These are phyloP conservation scores for Clohesyomyces aquaticus DNA, from an alignment of 495 filamentous ascomycete species.

Conservation along the genomic window DNA sequence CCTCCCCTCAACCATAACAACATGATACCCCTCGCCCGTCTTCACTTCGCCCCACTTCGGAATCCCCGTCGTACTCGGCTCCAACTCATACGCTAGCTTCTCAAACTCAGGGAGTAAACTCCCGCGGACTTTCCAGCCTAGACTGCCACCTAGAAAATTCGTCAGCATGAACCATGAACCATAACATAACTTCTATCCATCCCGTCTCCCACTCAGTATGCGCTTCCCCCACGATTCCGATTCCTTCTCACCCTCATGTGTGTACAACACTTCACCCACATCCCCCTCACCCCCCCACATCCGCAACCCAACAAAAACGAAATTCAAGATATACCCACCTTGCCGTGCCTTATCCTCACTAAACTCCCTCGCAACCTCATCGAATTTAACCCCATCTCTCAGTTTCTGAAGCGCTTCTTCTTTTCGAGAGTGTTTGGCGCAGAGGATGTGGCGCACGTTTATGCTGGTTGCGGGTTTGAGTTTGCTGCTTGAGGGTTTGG, in stretches of 20 bases:
- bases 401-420: slow-evolving; percentile 84
- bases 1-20: slow-evolving; percentile 84
- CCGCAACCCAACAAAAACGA: background rate
- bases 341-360: slow-evolving; percentile 88
- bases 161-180: too few species aligned
- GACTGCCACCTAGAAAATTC: slow-evolving; percentile 71
- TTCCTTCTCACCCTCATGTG: too few species aligned
- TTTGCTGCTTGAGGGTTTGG: slow-evolving; percentile 54
- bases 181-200: too few species aligned
- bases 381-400: slow-evolving; percentile 76
- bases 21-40: slow-evolving; percentile 87
- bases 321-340: slow-evolving; percentile 52
- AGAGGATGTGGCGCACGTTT: slow-evolving; percentile 89
- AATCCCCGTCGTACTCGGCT: slow-evolving; percentile 72
- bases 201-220: too few species aligned
- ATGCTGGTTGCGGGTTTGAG: slow-evolving; percentile 78
- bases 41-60: slow-evolving; percentile 81
- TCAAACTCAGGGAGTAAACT: slow-evolving; percentile 76
- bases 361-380: slow-evolving; percentile 83
- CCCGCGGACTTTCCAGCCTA: slow-evolving; percentile 84
- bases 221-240: too few species aligned
- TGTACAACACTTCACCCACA: slow-evolving; percentile 13
- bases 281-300: background rate
- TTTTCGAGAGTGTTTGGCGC: slow-evolving; percentile 85
- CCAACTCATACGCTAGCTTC: slow-evolving; percentile 77